Percentiles rank a stretch among this genome's conserved stretches.
These are phyloP conservation scores for Xylaria digitata DNA, from an alignment of 2,329 filamentous ascomycete species.

Conservation along the genomic window DNA sequence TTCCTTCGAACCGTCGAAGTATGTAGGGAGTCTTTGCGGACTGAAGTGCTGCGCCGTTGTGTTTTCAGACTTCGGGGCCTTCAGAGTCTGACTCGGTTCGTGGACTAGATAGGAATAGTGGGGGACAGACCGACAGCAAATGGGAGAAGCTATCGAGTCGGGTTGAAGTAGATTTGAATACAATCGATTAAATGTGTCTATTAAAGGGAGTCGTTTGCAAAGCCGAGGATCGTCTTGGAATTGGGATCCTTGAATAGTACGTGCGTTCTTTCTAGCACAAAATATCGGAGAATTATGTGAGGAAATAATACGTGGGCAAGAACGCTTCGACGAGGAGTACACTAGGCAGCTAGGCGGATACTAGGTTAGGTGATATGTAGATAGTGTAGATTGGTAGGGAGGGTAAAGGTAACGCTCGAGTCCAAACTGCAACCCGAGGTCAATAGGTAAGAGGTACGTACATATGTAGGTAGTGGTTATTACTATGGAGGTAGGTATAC, in stretches of 20 bases:
- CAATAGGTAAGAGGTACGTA: background rate
- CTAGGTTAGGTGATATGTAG: no score
- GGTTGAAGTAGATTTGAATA: slow-evolving; percentile 12
- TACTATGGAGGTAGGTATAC: background rate
- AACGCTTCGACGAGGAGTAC: slow-evolving; percentile 5
- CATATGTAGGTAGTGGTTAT: no score
- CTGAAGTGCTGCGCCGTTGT: background rate
- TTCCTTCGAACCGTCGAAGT: background rate
- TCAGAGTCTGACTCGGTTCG: slow-evolving; percentile 5
- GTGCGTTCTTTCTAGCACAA: slow-evolving; percentile 8
- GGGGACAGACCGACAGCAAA: background rate
- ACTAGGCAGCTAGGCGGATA: no score
- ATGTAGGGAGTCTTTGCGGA: background rate
- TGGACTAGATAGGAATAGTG: background rate
- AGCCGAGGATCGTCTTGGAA: slow-evolving; percentile 12
- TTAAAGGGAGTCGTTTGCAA: slow-evolving; percentile 18
- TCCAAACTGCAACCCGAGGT: background rate
- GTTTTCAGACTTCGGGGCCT: background rate
- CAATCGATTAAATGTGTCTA: slow-evolving; percentile 34
- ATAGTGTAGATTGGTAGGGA: slow-evolving; percentile 4
- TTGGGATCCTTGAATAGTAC: slow-evolving; percentile 1
- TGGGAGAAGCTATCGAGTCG: background rate
- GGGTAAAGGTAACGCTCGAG: background rate
- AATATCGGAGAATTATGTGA: slow-evolving; percentile 6
- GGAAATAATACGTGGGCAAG: slow-evolving; percentile 2